A percentile compares a stretch with the other conserved stretches of the same genome.
These are phyloP conservation scores for Ophiostoma sp. DNA, from an alignment of 2,329 filamentous ascomycete genomes.

Conservation along the genomic window DNA sequence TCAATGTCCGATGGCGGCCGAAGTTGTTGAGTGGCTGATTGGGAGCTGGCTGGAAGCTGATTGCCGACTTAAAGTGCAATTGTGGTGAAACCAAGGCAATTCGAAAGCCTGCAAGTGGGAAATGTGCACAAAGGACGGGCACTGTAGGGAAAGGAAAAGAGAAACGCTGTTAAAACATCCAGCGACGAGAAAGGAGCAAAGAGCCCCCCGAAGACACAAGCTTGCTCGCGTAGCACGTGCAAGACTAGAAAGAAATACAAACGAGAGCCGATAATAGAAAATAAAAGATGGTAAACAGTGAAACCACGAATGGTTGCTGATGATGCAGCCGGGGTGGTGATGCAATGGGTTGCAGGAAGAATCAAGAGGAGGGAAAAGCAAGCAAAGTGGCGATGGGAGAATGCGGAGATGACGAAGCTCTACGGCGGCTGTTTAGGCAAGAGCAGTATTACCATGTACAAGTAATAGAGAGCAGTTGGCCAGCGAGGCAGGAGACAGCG, in stretches of 20 bases:
- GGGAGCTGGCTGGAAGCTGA: not conserved
- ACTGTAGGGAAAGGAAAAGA: conserved; percentile 15
- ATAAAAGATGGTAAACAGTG: not conserved
- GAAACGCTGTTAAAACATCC: conserved; percentile 23
- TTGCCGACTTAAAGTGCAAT: conserved; percentile 2
- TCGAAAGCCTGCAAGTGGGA: not conserved
- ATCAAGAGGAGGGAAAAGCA: not conserved
- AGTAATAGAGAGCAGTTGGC: not conserved
- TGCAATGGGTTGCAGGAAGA: not conserved
- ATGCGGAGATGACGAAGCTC: conserved; percentile 27
- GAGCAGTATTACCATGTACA: too few relatives aligned
- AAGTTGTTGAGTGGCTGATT: not conserved
- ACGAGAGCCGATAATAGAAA: not conserved
- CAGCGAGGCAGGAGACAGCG: conserved; percentile 2
- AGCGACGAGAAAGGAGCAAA: conserved; percentile 7
- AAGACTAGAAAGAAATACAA: not conserved
- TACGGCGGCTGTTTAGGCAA: conserved; percentile 1
- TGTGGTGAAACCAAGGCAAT: not conserved
- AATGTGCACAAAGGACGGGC: not conserved
- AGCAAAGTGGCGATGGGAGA: conserved; percentile 17
- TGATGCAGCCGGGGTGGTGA: conserved; percentile 5
- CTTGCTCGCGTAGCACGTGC: conserved; percentile 16
- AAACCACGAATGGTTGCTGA: not conserved
- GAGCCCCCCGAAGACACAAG: conserved; percentile 9
- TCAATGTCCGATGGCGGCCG: conserved; percentile 2